Conservation (phyloP, 106 monocot genomes). For the Gastrodia elata region DNA sequence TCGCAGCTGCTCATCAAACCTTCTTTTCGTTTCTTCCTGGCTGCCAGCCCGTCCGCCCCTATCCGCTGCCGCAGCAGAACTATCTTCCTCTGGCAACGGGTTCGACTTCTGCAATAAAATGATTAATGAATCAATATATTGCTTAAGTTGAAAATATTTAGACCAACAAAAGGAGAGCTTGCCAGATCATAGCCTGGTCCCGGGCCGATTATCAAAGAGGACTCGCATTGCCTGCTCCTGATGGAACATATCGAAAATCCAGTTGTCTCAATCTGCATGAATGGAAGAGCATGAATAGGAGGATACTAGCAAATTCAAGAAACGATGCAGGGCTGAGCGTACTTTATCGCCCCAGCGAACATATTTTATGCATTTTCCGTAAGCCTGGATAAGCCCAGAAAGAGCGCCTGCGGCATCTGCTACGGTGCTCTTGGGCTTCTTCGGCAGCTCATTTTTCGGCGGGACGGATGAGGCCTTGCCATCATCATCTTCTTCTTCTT, state of each 20-base stretch:
- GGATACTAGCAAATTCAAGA: background rate
- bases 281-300: background rate
- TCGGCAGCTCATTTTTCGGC: slow-evolving; percentile 41
- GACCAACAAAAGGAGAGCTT: slow-evolving; percentile 9
- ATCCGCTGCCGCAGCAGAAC: background rate
- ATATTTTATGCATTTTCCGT: slow-evolving; percentile 47
- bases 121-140: background rate
- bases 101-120: slow-evolving; percentile 6
- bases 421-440: slow-evolving; percentile 19
- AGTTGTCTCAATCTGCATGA: slow-evolving; percentile 46
- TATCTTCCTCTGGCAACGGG: slow-evolving; percentile 8
- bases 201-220: slow-evolving; percentile 77
- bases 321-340: background rate
- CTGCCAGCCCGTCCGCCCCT: slow-evolving; percentile 12
- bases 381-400: slow-evolving; percentile 66
- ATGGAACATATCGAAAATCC: slow-evolving; percentile 78
- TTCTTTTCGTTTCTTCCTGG: slow-evolving; percentile 36
- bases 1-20: slow-evolving; percentile 58
- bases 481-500: slow-evolving; percentile 41
- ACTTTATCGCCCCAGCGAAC: slow-evolving; percentile 93
- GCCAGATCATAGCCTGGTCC: slow-evolving; percentile 92
- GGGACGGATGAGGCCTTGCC: too few species aligned
- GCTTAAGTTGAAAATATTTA: too few species aligned
- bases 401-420: slow-evolving; percentile 26
- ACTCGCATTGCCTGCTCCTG: slow-evolving; percentile 22